Conservation (phyloP, 2,329 filamentous ascomycete species). For the Neonectria sp. region DNA sequence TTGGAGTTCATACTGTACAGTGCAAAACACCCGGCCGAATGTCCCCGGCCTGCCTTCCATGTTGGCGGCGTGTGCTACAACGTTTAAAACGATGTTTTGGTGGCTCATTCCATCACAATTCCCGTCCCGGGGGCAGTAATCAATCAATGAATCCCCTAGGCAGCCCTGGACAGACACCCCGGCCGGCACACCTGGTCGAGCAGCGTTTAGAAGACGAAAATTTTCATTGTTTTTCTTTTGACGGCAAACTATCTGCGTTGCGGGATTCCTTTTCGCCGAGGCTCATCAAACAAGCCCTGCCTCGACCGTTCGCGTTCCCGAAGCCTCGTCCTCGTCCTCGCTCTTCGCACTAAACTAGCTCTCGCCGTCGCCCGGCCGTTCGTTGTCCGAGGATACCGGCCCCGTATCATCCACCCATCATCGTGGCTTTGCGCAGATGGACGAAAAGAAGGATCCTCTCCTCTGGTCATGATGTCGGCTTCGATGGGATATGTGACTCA, state of each 20-base stretch:
- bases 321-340: constrained; percentile 8
- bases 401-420: background rate
- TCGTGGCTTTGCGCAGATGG: constrained; percentile 9
- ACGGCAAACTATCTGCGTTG: constrained; percentile 17
- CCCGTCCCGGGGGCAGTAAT: constrained; percentile 39
- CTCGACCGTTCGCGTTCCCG: constrained; percentile 13
- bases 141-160: constrained; percentile 33
- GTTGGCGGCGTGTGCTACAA: constrained; percentile 27
- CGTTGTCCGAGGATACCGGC: constrained; percentile 4
- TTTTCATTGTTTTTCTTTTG: constrained; percentile 36
- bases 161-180: constrained; percentile 27
- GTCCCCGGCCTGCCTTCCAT: constrained; percentile 32
- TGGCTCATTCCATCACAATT: constrained; percentile 38
- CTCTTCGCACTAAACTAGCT: background rate
- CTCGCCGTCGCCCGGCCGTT: constrained; percentile 13
- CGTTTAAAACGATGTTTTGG: constrained; percentile 17
- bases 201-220: constrained; percentile 30
- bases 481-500: constrained; percentile 46
- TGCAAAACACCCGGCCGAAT: constrained; percentile 28
- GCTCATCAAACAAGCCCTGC: constrained; percentile 21
- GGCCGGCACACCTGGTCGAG: constrained; percentile 37
- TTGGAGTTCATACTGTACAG: background rate
- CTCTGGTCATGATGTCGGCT: constrained; percentile 26
- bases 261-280: constrained; percentile 32
- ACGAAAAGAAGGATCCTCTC: constrained; percentile 24